These are phyloP conservation scores for Periconia sp. DNA, from an alignment of 2,329 filamentous ascomycete genomes.

Conservation along the genomic window DNA sequence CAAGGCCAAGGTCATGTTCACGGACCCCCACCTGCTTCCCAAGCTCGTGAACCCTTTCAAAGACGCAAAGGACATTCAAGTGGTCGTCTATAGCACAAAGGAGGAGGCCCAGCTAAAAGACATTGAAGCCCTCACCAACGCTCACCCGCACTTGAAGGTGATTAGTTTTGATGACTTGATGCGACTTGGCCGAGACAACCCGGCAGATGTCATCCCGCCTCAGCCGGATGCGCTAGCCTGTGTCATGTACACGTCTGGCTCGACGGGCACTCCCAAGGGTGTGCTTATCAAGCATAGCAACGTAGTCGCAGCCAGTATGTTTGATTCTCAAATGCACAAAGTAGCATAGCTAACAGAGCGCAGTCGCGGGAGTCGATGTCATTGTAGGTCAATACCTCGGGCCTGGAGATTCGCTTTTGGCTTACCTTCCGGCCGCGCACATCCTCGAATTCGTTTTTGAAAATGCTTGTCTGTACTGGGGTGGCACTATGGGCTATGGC, in stretches of 20 bases:
- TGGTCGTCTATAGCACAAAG: slow-evolving; percentile 65
- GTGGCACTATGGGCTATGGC: slow-evolving; percentile 91
- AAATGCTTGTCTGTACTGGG: slow-evolving; percentile 86
- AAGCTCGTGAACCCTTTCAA: slow-evolving; percentile 61
- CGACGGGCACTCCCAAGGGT: slow-evolving; percentile 88
- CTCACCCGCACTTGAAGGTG: slow-evolving; percentile 60
- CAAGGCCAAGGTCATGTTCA: slow-evolving; percentile 80
- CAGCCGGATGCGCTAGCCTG: slow-evolving; percentile 80
- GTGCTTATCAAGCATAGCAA: slow-evolving; percentile 81
- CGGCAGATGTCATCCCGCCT: slow-evolving; percentile 73
- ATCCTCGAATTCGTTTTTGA: slow-evolving; percentile 97
- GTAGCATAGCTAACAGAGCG: slow-evolving; percentile 15
- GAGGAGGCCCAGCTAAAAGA: slow-evolving; percentile 59
- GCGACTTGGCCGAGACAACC: slow-evolving; percentile 67
- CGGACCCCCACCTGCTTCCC: slow-evolving; percentile 76
- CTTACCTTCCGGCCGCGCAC: slow-evolving; percentile 92
- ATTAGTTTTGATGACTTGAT: slow-evolving; percentile 62
- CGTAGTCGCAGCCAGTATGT: slow-evolving; percentile 77
- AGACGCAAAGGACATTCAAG: slow-evolving; percentile 61
- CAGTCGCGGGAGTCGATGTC: slow-evolving; percentile 77
- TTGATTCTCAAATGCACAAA: neutral
- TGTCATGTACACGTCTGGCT: slow-evolving; percentile 83
- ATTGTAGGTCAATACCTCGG: slow-evolving; percentile 80
- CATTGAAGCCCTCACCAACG: slow-evolving; percentile 60
- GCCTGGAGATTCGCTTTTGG: slow-evolving; percentile 78